Base-by-base conservation (phyloP, 495 filamentous ascomycete species). In the Thermothielavioides terrestris region DNA sequence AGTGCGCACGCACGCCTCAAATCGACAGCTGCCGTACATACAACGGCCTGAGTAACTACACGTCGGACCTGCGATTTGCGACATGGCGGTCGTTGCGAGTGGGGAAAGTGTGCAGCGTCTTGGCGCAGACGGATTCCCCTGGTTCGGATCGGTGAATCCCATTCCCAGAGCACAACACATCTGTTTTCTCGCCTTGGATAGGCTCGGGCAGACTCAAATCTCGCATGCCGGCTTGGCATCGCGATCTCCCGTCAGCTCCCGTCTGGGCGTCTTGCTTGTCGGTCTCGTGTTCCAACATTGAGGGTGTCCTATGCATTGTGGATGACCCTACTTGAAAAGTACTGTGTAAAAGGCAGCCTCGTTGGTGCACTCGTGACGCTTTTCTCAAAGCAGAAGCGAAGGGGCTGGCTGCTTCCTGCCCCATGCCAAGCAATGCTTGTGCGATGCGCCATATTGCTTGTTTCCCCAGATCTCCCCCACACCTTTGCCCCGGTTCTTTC, bases 181-280 rank as follows among this genome's bases (percentile, higher is more conserved):
- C 14, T 40, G 20, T 32, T 23, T n/a, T 21, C 20, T 6, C 9
- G 20, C 8, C 11, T 42, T 52, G 34, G 21, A 46, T 25, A 45
- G 54, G 28, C 4, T 28, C 15, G 27, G 28, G 22, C 22, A 42
- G 39, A 35, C 27, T 49, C 43, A 40, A 52, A 40, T 38, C 44
- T 39, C 15, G 23, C 37, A 35, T 6, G 21, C 42, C 42, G 48
- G 31, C 56, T 59, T 59, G 56, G 56, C 56, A 53, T 47, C 57
- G 55, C 57, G 60, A 62, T 62, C 60, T 62, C 60, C 52, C 57
- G 60, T 52, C 60, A 62, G 60, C 60, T 62, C 60, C 52, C 57
- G 60, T 52, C 60, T 60, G 55, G 60, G 57, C 57, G 32, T 34
- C 50, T 51, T 32, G 40, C 46, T 54, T 48, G 51, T 54, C 55